Base-by-base conservation (phyloP, 805 yeast genomes). In the Teunomyces kruisii region DNA sequence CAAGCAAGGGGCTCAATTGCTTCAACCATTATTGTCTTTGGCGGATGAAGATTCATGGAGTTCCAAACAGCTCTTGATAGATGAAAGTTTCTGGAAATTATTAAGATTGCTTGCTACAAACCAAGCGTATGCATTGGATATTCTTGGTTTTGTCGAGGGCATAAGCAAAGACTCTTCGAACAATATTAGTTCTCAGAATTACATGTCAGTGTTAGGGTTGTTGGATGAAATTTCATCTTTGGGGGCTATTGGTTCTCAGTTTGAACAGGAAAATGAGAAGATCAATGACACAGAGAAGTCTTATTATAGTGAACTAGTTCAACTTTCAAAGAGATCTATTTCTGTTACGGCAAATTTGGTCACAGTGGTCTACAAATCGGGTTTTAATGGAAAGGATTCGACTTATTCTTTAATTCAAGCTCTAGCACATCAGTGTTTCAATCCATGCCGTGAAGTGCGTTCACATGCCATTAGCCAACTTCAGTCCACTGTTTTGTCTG, bases 351-450 rank as follows among this genome's bases (percentile, higher is more conserved):
- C 80, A 7, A 74, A 74, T 3, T 63, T 86, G 43, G 51, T 79
- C 22, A 61, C 66, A 4, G 52, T 72, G 19, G 56, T 74, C 12
- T 59, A 59, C 8, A 50, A 61, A 5, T 54, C 59, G 10, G 59
- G 61, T 3, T 72, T 75, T 48, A 55, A 65, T n/a, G 65, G 62
- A 4, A 58, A 64, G 41, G 68, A 64, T 40, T 54, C 67, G 15
- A 70, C 80, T 53, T 78, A 76, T 51, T 85, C 96, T 1, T 70
- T 88, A 48, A 72, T 86, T 24, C 92, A 88, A 58, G 95, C 95
- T 0, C 72, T 90, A 43, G 89, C 94, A 0, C 92, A 86, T 56
- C 97, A 91, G 61, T 87, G 96, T 60, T 77, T 86, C 59, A 90
- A 90, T 56, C 96, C 96, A 14, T 88, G 96, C 60, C 72, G 88